These are phyloP conservation scores for Primulina eburnea DNA, from an alignment of 257 asterid genomes.

Conservation along the genomic window DNA sequence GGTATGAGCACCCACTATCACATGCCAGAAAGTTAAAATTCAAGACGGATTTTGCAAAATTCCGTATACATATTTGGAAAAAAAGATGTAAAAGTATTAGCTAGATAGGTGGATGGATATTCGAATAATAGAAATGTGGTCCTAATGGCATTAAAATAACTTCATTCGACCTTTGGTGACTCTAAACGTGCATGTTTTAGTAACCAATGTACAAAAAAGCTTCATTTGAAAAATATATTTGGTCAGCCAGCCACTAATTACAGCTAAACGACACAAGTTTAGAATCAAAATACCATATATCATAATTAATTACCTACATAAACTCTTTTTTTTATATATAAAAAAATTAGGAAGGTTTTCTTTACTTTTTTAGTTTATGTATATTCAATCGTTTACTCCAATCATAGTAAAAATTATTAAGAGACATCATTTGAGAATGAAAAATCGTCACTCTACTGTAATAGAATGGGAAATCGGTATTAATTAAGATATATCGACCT, in stretches of 20 bases:
- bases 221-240: not conserved
- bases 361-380: not conserved
- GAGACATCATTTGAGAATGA: no score
- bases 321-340: no score
- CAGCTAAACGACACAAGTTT: not conserved
- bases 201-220: not conserved
- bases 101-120: not conserved
- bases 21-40: no score
- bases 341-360: not conserved
- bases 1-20: no score
- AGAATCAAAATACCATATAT: not conserved
- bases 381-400: not conserved
- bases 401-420: not conserved
- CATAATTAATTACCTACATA: no score
- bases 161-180: not conserved
- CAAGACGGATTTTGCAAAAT: no score
- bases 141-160: not conserved
- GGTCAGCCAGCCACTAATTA: not conserved
- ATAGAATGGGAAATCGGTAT: not conserved
- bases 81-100: not conserved
- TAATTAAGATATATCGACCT: no score
- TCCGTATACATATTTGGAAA: no score
- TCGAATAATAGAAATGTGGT: not conserved
- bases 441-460: not conserved
- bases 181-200: not conserved